Evolutionary conservation across 108 stramenopile species (phyloP).

Genomic region (Mediolabrus comicus): DNA sequence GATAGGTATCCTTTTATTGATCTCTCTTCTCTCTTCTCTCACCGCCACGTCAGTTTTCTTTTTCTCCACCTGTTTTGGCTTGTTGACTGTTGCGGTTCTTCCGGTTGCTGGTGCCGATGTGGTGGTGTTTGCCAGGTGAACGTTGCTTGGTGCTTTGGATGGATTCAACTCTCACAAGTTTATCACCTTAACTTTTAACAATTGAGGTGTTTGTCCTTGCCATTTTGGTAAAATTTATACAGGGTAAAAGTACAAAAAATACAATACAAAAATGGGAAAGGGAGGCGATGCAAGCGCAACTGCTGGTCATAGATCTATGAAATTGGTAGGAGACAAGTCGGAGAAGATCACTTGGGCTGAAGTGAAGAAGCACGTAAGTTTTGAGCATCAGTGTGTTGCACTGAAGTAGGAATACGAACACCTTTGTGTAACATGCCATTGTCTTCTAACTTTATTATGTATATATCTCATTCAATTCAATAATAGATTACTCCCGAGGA

Average conservation of each 20-base stretch:
- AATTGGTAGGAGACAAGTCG: constrained; percentile 37
- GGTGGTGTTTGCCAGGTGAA: no score
- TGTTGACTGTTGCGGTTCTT: no score
- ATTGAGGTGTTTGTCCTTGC: background rate
- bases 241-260: background rate
- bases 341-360: constrained; percentile 88
- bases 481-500: constrained; percentile 78
- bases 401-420: background rate
- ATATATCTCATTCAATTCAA: background rate
- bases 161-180: background rate
- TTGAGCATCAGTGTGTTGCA: background rate
- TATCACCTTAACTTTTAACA: background rate
- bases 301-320: constrained; percentile 9
- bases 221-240: background rate
- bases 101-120: no score
- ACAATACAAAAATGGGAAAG: constrained; percentile 74
- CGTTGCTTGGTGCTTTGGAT: background rate
- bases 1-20: no score
- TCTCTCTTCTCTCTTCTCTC: no score
- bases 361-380: constrained; percentile 86
- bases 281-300: constrained; percentile 72
- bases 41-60: no score
- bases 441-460: background rate
- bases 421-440: background rate
- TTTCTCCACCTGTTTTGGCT: no score